These are phyloP conservation scores for Fusarium mexicanum DNA, from an alignment of 2,329 filamentous ascomycete genomes.

Conservation along the genomic window DNA sequence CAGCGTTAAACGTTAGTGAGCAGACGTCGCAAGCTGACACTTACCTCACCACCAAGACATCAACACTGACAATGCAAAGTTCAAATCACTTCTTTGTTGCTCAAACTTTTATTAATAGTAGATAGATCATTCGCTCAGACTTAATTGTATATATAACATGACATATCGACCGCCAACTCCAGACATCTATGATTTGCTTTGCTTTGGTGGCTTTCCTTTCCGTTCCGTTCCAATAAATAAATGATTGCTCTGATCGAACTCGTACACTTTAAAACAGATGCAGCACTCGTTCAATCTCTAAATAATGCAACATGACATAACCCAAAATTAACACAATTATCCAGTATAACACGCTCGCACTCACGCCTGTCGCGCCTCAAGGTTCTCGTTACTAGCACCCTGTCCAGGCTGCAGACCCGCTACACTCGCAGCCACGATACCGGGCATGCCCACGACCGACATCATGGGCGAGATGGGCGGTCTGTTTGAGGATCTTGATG, in stretches of 20 bases:
- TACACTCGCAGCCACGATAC: constrained; percentile 34
- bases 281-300: constrained; percentile 24
- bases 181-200: constrained; percentile 7
- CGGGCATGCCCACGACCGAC: constrained; percentile 34
- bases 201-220: background rate
- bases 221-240: background rate
- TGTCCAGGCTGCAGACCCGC: constrained; percentile 25
- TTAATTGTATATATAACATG: background rate
- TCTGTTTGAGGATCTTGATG: constrained; percentile 33
- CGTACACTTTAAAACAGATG: constrained; percentile 4
- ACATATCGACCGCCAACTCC: constrained; percentile 15
- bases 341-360: background rate
- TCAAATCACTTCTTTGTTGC: background rate
- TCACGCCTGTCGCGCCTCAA: constrained; percentile 9
- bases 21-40: background rate
- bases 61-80: no score
- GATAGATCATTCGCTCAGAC: background rate
- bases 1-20: background rate
- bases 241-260: constrained; percentile 31
- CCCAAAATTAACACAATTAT: background rate
- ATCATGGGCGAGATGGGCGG: constrained; percentile 36
- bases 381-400: constrained; percentile 8
- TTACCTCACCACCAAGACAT: background rate
- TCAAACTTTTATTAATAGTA: constrained; percentile 12
- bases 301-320: background rate